phyloP scores from a whole-genome alignment of 2,329 filamentous ascomycete genomes.

The Calonectria pteridis region DNA sequence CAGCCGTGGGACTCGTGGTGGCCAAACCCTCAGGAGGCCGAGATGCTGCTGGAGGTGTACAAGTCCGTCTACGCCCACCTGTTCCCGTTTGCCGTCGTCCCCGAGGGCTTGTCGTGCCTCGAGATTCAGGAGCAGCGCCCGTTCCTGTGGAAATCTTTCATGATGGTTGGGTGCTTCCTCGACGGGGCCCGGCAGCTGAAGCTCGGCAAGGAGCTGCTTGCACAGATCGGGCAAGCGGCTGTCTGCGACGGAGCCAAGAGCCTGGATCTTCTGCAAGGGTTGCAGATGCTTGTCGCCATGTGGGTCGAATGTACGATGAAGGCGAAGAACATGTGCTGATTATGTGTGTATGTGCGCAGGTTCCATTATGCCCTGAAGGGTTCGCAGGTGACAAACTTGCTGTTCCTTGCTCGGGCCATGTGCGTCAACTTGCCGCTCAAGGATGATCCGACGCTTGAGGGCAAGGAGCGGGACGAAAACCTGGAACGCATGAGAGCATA shows the following conservation, averaged over 20 bases:
- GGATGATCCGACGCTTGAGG: slow-evolving; percentile 37
- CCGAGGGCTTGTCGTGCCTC: slow-evolving; percentile 50
- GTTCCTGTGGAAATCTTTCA: slow-evolving; percentile 63
- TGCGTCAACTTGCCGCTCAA: slow-evolving; percentile 56
- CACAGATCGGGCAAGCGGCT: slow-evolving; percentile 56
- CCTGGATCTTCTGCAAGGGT: slow-evolving; percentile 61
- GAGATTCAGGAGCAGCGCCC: slow-evolving; percentile 55
- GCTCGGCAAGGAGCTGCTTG: slow-evolving; percentile 59
- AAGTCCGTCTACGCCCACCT: slow-evolving; percentile 49
- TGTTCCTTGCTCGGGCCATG: slow-evolving; percentile 62
- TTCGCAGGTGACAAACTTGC: slow-evolving; percentile 62
- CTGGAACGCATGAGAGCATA: slow-evolving; percentile 62
- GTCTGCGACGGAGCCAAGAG: slow-evolving; percentile 57
- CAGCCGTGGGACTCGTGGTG: slow-evolving; percentile 51
- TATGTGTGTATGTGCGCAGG: slow-evolving; percentile 44
- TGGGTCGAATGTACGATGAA: slow-evolving; percentile 40
- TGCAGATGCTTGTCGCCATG: slow-evolving; percentile 62
- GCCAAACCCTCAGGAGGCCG: slow-evolving; percentile 58
- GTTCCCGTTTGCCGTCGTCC: slow-evolving; percentile 61
- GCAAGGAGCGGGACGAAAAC: slow-evolving; percentile 40
- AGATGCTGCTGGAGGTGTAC: slow-evolving; percentile 54
- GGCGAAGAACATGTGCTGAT: slow-evolving; percentile 23
- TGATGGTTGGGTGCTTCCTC: slow-evolving; percentile 58
- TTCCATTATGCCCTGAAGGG: slow-evolving; percentile 63
- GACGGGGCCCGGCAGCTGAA: slow-evolving; percentile 59